phyloP scores from a whole-genome alignment of 768 basidiomycete genomes.

The Mycena filopes region DNA sequence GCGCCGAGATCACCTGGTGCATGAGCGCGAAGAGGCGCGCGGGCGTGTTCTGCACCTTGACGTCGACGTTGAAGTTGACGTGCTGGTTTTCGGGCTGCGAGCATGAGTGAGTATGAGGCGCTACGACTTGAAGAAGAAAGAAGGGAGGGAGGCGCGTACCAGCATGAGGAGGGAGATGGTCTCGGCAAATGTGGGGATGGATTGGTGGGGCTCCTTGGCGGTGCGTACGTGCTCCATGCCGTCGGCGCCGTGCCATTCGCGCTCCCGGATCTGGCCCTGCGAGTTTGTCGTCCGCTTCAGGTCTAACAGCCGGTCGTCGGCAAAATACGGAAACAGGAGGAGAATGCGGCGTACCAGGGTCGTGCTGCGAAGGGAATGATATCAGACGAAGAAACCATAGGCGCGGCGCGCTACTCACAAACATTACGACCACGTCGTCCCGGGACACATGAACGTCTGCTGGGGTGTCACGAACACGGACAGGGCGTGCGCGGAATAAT shows the following conservation, averaged over 20 bases:
- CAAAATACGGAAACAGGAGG: slow-evolving; percentile 28
- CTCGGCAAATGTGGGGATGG: slow-evolving; percentile 91
- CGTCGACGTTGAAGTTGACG: slow-evolving; percentile 88
- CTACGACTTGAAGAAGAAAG: slow-evolving; percentile 16
- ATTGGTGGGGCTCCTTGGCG: slow-evolving; percentile 79
- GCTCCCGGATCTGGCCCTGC: slow-evolving; percentile 77
- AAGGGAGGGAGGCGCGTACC: slow-evolving; percentile 50
- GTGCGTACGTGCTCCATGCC: slow-evolving; percentile 86
- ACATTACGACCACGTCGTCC: slow-evolving; percentile 92
- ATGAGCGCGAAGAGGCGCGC: slow-evolving; percentile 85
- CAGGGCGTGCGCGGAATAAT: slow-evolving; percentile 43
- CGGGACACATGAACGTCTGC: slow-evolving; percentile 94
- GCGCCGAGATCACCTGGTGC: slow-evolving; percentile 69
- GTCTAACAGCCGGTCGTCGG: slow-evolving; percentile 49
- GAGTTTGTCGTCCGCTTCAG: slow-evolving; percentile 87
- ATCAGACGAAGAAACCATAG: no score
- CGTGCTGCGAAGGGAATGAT: no score
- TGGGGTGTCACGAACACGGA: slow-evolving; percentile 59
- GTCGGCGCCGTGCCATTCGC: slow-evolving; percentile 74
- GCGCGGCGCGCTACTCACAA: no score
- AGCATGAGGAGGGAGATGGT: slow-evolving; percentile 83
- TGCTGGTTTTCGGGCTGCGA: slow-evolving; percentile 77
- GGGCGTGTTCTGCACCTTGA: slow-evolving; percentile 94
- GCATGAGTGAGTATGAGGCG: no score
- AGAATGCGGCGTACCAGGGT: slow-evolving; percentile 68